Evolutionary conservation across 2,329 filamentous ascomycete genomes (phyloP).

Genomic region (Paecilomyces niveus): DNA sequence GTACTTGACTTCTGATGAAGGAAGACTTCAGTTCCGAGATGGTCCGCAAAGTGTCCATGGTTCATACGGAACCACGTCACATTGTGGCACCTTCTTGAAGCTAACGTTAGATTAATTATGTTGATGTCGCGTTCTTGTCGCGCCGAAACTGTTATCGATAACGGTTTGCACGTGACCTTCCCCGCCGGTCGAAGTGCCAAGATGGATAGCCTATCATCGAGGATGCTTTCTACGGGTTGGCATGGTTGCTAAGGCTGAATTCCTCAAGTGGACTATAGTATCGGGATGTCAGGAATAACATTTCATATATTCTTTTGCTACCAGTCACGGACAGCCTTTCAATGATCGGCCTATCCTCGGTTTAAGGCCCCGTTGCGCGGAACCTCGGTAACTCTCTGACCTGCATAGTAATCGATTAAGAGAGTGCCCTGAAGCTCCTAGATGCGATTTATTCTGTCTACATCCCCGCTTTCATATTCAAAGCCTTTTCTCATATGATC

Average conservation of each 20-base stretch:
- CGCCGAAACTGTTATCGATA: slow-evolving; percentile 5
- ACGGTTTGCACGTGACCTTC: slow-evolving; percentile 2
- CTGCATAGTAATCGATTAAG: background rate
- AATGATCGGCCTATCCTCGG: background rate
- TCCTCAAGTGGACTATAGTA: background rate
- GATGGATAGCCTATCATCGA: background rate
- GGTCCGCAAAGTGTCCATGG: slow-evolving; percentile 36
- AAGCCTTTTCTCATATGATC: background rate
- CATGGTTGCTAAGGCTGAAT: background rate
- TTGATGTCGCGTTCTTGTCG: background rate
- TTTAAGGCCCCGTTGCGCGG: slow-evolving; percentile 5
- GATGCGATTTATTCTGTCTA: background rate
- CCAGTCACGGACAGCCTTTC: background rate
- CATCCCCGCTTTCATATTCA: background rate
- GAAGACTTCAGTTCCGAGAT: slow-evolving; percentile 45
- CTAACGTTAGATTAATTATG: background rate
- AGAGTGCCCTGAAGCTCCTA: background rate
- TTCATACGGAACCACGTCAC: slow-evolving; percentile 10
- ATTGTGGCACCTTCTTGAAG: background rate
- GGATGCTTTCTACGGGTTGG: background rate
- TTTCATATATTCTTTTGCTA: background rate
- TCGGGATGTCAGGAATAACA: background rate
- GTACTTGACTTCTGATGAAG: slow-evolving; percentile 46
- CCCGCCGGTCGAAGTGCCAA: background rate
- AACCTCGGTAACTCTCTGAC: slow-evolving; percentile 21